These are phyloP conservation scores for Candida pseudoglaebosa DNA, from an alignment of 805 yeast species.

Conservation along the genomic window DNA sequence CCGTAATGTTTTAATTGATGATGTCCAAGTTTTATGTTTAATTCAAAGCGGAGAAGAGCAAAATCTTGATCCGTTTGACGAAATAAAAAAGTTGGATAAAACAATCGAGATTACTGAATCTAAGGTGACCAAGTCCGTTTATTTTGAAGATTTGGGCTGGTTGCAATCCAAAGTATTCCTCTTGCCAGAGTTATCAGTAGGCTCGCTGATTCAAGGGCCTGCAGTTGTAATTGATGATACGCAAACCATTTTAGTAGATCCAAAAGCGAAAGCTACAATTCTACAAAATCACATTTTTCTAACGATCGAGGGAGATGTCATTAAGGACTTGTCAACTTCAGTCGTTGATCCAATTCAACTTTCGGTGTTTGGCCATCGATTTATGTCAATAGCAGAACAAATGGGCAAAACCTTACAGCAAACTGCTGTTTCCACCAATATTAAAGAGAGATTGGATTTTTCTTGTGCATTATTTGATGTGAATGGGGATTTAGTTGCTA, in stretches of 20 bases:
- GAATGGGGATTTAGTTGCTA: conserved; percentile 42
- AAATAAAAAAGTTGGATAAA: conserved; percentile 16
- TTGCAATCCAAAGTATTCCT: conserved; percentile 19
- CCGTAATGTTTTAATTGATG: conserved; percentile 33
- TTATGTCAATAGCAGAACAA: conserved; percentile 39
- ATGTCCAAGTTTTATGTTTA: conserved; percentile 44
- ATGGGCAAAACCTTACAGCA: conserved; percentile 45
- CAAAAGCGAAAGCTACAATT: conserved; percentile 26
- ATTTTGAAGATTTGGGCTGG: conserved; percentile 31
- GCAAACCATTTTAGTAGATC: conserved; percentile 31
- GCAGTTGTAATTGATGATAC: conserved; percentile 33
- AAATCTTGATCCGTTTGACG: conserved; percentile 51
- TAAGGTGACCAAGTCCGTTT: conserved; percentile 14
- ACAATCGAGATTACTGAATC: conserved; percentile 12
- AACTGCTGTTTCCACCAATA: conserved; percentile 43
- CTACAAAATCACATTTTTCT: conserved; percentile 28
- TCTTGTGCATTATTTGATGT: conserved; percentile 43
- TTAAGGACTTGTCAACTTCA: conserved; percentile 19
- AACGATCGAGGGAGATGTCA: conserved; percentile 21
- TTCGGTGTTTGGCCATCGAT: conserved; percentile 39
- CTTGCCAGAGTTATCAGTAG: conserved; percentile 19
- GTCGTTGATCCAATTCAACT: conserved; percentile 36
- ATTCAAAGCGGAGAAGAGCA: conserved; percentile 51
- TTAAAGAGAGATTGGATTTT: conserved; percentile 42
- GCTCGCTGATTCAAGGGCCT: conserved; percentile 23